phyloP scores from a whole-genome alignment of 352 stramenopile species.

The Phytophthora europaea region DNA sequence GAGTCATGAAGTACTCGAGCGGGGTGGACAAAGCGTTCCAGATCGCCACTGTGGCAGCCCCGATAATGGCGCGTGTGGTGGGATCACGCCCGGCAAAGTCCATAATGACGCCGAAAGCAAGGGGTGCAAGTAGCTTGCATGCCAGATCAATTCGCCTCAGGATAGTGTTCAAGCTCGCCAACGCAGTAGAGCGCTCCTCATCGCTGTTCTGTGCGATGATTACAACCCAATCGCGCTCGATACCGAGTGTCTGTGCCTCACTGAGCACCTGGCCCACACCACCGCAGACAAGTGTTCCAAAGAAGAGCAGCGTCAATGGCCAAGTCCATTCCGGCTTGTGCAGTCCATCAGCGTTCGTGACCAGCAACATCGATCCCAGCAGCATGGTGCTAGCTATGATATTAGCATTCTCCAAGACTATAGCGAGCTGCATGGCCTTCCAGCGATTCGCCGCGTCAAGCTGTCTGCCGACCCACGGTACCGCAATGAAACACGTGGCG shows the following conservation, averaged over 20 bases:
- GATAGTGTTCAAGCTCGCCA: constrained; percentile 77
- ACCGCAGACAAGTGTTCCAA: constrained; percentile 64
- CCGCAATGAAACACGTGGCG: constrained; percentile 70
- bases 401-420: constrained; percentile 79
- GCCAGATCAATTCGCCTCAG: constrained; percentile 85
- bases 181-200: constrained; percentile 44
- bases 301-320: constrained; percentile 61
- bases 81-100: constrained; percentile 75
- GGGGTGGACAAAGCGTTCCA: constrained; percentile 86
- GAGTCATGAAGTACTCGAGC: constrained; percentile 82
- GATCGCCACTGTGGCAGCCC: constrained; percentile 67
- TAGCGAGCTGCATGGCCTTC: constrained; percentile 69
- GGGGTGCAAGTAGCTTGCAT: constrained; percentile 79
- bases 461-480: constrained; percentile 72
- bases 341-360: constrained; percentile 62
- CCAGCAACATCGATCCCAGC: constrained; percentile 64
- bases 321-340: constrained; percentile 69
- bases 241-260: constrained; percentile 76
- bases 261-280: constrained; percentile 86
- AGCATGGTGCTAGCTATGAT: constrained; percentile 73
- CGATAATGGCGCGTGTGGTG: constrained; percentile 72
- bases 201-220: constrained; percentile 57
- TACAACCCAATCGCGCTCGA: constrained; percentile 91
- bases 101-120: constrained; percentile 84
- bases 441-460: constrained; percentile 77